phyloP scores from a whole-genome alignment of 202 grass and related monocot genomes.

The Zoysia matrella region DNA sequence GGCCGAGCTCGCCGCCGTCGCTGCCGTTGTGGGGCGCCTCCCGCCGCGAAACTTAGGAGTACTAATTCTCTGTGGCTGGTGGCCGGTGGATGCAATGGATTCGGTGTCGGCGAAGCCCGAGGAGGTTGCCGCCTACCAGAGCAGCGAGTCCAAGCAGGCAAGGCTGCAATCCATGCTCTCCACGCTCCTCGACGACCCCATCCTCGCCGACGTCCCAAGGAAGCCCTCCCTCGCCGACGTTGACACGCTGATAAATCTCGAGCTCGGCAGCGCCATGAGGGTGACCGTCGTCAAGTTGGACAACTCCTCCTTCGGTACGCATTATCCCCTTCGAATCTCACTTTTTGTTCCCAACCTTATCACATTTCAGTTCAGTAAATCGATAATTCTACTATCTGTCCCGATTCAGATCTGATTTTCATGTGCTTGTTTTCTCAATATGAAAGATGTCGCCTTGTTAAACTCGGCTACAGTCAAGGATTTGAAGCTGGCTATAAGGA shows the following conservation, averaged over 20 bases:
- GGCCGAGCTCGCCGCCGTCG: neutral
- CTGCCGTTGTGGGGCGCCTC: neutral
- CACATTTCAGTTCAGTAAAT: neutral
- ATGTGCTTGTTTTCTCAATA: neutral
- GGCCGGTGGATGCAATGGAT: constrained; percentile 38
- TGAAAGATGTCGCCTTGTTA: constrained; percentile 61
- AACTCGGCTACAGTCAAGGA: constrained; percentile 82
- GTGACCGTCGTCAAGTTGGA: constrained; percentile 73
- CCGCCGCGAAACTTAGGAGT: neutral
- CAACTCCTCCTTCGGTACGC: constrained; percentile 67
- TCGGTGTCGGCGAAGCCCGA: constrained; percentile 27
- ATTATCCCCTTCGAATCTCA: neutral
- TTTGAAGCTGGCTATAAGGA: constrained; percentile 80
- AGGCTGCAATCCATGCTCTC: constrained; percentile 74
- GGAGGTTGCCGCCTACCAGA: constrained; percentile 61
- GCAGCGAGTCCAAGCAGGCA: constrained; percentile 72
- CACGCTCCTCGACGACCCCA: constrained; percentile 80
- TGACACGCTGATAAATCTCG: constrained; percentile 85
- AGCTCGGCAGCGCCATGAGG: constrained; percentile 89
- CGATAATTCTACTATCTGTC: neutral
- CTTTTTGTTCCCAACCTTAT: neutral
- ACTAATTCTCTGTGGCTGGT: neutral
- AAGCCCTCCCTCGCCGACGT: constrained; percentile 71
- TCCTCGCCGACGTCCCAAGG: constrained; percentile 70
- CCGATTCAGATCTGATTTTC: neutral